phyloP scores from a whole-genome alignment of 2,329 filamentous ascomycete genomes.

The Parastagonospora avenae region DNA sequence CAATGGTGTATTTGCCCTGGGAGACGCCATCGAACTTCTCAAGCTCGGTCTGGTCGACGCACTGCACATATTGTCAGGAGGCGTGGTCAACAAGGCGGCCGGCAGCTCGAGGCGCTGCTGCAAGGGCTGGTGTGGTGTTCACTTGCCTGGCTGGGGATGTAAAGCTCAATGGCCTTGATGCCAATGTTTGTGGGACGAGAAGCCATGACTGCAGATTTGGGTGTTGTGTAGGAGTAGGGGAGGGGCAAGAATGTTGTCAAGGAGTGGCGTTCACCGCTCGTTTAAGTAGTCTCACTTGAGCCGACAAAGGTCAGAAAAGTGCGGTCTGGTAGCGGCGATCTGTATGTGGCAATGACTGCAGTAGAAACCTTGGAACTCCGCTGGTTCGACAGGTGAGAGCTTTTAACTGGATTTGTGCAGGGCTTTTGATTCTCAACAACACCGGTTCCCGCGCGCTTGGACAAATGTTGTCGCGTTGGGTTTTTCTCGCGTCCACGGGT shows the following conservation, averaged over 20 bases:
- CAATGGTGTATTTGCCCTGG: conserved; percentile 60
- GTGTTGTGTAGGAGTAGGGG: conserved; percentile 15
- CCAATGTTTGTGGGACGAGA: conserved; percentile 56
- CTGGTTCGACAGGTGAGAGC: conserved; percentile 17
- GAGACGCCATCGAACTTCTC: conserved; percentile 61
- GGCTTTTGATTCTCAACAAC: conserved; percentile 32
- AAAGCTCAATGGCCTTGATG: conserved; percentile 61
- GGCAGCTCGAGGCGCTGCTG: conserved; percentile 4
- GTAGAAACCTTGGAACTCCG: background rate
- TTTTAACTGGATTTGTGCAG: conserved; percentile 33
- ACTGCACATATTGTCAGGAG: conserved; percentile 44
- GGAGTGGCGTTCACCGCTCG: conserved; percentile 41
- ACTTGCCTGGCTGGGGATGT: conserved; percentile 59
- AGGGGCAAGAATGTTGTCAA: conserved; percentile 21
- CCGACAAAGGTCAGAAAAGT: conserved; percentile 37
- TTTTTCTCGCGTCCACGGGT: conserved; percentile 10
- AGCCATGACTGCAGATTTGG: conserved; percentile 46
- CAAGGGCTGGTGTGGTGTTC: background rate
- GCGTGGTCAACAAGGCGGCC: conserved; percentile 11
- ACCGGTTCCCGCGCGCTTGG: conserved; percentile 22
- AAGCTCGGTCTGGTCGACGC: conserved; percentile 59
- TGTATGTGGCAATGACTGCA: conserved; percentile 37
- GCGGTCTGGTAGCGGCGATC: conserved; percentile 44
- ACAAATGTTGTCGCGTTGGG: conserved; percentile 6
- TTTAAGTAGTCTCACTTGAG: conserved; percentile 38